phyloP scores from a whole-genome alignment of 306 rosid species.

The Cucumis hystrix region DNA sequence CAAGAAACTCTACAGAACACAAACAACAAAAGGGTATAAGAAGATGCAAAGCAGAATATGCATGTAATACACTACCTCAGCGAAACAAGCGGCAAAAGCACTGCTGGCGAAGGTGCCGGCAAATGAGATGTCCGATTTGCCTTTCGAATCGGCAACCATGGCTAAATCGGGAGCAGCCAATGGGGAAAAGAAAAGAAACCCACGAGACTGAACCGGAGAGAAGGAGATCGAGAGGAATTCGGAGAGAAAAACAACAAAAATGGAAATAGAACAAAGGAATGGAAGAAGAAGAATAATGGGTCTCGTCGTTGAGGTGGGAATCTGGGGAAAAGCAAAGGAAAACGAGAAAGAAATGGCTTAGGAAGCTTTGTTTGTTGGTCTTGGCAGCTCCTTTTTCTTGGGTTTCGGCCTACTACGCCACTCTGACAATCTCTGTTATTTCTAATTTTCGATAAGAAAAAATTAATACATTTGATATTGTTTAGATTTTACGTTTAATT shows the following conservation, averaged over 20 bases:
- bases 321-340: slow-evolving; percentile 12
- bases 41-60: background rate
- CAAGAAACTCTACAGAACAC: background rate
- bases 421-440: background rate
- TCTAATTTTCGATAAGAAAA: background rate
- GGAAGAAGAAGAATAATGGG: background rate
- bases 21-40: background rate
- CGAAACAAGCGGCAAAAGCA: slow-evolving; percentile 60
- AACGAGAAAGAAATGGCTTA: background rate
- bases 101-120: slow-evolving; percentile 47
- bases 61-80: slow-evolving; percentile 24
- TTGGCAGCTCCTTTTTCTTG: background rate
- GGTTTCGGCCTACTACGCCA: background rate
- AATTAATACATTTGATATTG: too few relatives aligned
- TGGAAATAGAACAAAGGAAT: background rate
- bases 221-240: background rate
- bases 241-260: background rate
- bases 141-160: slow-evolving; percentile 40
- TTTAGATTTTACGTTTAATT: too few relatives aligned
- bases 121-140: slow-evolving; percentile 50
- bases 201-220: background rate
- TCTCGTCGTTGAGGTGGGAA: background rate
- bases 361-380: background rate
- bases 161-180: slow-evolving; percentile 1
- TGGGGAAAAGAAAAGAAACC: background rate